A percentile compares a stretch with the other conserved stretches of the same genome.
phyloP scores from a whole-genome alignment of 371 early-diverging fungal species.

The Zopfochytrium polystomum region DNA sequence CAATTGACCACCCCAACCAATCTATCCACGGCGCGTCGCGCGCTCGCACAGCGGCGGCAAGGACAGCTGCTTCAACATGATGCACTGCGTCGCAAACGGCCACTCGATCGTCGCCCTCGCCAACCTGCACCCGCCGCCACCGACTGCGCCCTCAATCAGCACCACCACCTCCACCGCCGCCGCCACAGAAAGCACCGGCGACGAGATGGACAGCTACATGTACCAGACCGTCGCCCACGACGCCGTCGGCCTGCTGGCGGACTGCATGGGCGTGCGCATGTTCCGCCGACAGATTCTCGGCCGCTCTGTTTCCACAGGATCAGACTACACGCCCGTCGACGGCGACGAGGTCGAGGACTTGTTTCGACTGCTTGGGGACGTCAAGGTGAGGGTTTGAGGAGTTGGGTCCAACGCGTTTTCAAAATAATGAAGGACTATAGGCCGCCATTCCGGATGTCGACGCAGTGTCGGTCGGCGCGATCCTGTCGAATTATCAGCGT shows the following conservation, averaged over 20 bases:
- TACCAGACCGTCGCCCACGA: slow-evolving; percentile 99
- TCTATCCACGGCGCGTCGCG: too few species aligned
- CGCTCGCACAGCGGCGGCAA: slow-evolving; percentile 96
- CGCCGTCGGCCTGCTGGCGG: slow-evolving; percentile 77
- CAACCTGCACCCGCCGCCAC: slow-evolving; percentile 93
- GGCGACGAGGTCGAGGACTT: slow-evolving; percentile 98
- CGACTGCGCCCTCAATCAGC: too few species aligned
- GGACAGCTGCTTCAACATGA: slow-evolving; percentile 96
- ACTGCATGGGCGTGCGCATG: slow-evolving; percentile 89
- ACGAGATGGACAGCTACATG: slow-evolving; percentile 97
- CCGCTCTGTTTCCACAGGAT: slow-evolving; percentile 52
- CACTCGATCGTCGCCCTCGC: slow-evolving; percentile 94
- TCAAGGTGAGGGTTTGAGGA: slow-evolving; percentile 48
- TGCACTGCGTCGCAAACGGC: slow-evolving; percentile 92
- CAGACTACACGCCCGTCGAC: slow-evolving; percentile 47
- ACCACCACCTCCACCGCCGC: too few species aligned
- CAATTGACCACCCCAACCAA: too few species aligned
- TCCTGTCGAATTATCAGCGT: slow-evolving; percentile 96
- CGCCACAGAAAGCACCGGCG: slow-evolving; percentile 29
- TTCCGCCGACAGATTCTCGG: slow-evolving; percentile 80
- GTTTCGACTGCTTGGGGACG: slow-evolving; percentile 65
- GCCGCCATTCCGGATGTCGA: slow-evolving; percentile 73
- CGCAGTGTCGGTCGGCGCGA: slow-evolving; percentile 97
- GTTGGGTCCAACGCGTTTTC: background rate
- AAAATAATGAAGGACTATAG: slow-evolving; percentile 16